Evolutionary conservation across 1,284 basidiomycete genomes (phyloP).

Genomic region (Ustilago crameri): DNA sequence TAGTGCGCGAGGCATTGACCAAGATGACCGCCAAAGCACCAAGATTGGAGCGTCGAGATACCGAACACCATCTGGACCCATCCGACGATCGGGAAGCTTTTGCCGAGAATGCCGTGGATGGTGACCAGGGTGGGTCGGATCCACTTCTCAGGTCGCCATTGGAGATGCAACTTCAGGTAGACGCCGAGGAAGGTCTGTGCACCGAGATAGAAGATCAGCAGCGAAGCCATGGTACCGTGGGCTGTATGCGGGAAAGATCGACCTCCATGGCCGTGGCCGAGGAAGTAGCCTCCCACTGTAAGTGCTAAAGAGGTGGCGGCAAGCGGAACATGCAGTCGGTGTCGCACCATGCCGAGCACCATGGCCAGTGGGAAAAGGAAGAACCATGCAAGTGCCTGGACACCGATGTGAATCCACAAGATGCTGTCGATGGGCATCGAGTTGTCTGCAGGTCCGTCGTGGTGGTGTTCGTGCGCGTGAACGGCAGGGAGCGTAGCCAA

Average conservation of each 20-base stretch:
- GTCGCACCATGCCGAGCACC: conserved; percentile 65
- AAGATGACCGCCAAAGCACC: conserved; percentile 79
- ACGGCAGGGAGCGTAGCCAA: conserved; percentile 9
- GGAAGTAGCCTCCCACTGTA: conserved; percentile 60
- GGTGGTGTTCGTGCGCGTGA: conserved; percentile 57
- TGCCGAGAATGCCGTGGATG: conserved; percentile 84
- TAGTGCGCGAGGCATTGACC: conserved; percentile 77
- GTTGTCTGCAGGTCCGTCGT: conserved; percentile 45
- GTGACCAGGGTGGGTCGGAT: conserved; percentile 80
- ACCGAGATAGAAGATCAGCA: conserved; percentile 58
- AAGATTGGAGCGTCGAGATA: conserved; percentile 62
- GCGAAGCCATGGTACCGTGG: conserved; percentile 61
- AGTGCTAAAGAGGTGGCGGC: conserved; percentile 50
- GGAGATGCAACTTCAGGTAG: conserved; percentile 91
- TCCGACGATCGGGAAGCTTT: conserved; percentile 84
- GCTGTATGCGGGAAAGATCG: conserved; percentile 63
- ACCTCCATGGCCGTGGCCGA: conserved; percentile 62
- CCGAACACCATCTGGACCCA: conserved; percentile 70
- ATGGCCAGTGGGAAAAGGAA: conserved; percentile 64
- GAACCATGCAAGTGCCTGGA: conserved; percentile 60
- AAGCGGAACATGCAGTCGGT: conserved; percentile 64
- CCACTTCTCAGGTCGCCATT: conserved; percentile 74
- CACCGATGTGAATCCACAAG: conserved; percentile 64
- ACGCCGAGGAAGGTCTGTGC: conserved; percentile 80
- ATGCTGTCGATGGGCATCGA: conserved; percentile 61